phyloP scores from a whole-genome alignment of 805 yeast genomes.

The Sugiyamaella floridensis region DNA sequence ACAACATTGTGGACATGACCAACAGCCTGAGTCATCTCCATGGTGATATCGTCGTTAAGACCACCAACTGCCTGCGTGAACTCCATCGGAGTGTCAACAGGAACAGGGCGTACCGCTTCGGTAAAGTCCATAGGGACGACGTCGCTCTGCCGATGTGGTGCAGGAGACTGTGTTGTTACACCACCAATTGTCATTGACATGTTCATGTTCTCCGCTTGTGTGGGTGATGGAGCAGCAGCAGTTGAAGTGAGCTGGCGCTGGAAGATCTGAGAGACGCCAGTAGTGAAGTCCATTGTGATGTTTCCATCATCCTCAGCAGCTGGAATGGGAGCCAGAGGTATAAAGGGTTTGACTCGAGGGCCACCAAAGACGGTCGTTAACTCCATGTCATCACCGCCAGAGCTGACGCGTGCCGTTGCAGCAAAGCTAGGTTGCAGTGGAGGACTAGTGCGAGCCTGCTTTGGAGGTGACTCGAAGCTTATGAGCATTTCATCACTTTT shows the following conservation, averaged over 20 bases:
- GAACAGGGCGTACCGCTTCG: background rate
- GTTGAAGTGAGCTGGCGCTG: background rate
- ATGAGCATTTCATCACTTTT: slow-evolving; percentile 6
- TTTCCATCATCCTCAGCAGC: background rate
- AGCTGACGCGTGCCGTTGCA: background rate
- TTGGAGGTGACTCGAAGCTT: slow-evolving; percentile 10
- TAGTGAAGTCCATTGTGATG: background rate
- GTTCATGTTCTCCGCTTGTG: no score
- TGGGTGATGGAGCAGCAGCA: no score
- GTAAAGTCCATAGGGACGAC: background rate
- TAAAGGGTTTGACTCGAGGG: background rate
- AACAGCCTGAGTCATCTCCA: slow-evolving; percentile 11
- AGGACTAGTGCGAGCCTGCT: background rate
- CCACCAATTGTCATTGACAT: no score
- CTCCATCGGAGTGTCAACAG: slow-evolving; percentile 1
- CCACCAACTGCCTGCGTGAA: slow-evolving; percentile 3
- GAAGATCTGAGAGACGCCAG: background rate
- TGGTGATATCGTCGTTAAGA: slow-evolving; percentile 14
- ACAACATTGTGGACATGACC: background rate
- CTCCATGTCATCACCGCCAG: slow-evolving; percentile 6
- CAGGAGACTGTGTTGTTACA: no score
- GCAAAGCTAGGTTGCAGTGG: background rate
- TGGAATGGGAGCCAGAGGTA: background rate
- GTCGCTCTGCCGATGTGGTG: background rate
- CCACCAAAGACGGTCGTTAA: slow-evolving; percentile 2